Evolutionary conservation across 2,329 filamentous ascomycete species (phyloP), one percentile per base, ranked within the genome.

Genomic region (Cordyceps tenuipes): DNA sequence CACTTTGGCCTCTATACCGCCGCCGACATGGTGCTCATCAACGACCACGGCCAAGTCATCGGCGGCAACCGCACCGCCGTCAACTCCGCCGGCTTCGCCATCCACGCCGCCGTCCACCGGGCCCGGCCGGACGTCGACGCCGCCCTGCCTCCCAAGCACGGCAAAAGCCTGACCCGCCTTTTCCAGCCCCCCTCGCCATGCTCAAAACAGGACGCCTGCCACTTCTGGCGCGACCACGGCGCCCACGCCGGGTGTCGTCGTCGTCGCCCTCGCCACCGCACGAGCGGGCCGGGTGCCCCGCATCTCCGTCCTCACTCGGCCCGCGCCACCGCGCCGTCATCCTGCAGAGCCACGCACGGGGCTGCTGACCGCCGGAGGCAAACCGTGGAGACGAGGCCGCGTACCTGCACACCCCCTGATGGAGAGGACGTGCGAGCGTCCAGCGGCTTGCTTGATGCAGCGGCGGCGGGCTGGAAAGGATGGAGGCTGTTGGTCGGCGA

Each of bases 321-420:
- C 61, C 65, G 29, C 70, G 76, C 0, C 81, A 82, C 64, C 87
- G 80, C 69, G 86, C 79, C 1, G 78, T 83, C 63, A 84, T 90
- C 51, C 73, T 90, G 55, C 77, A 86, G 64, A 91, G 90, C 69
- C 88, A 91, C 71, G n/a, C n/a, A n/a, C n/a, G n/a, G 88, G 88
- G 0, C 73, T 91, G 41, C 71, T 91, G 55, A 89, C 86, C 0
- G 87, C 89, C 0, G 88, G 88, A 4, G 67, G 71, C 7, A n/a
- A n/a, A 91, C 88, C 0, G 87, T 91, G 2, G n/a, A n/a, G 88
- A 91, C 68, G 88, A 91, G 71, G 88, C 88, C 1, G 84, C 84
- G 0, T 91, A 86, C 70, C 70, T 90, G 56, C 88, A 89, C 68
- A 84, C 82, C 0, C 73, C 87, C 49, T n/a, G n/a, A 77, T 90